phyloP scores from a whole-genome alignment of 1,284 basidiomycete species.

The Trichosporon inkin region DNA sequence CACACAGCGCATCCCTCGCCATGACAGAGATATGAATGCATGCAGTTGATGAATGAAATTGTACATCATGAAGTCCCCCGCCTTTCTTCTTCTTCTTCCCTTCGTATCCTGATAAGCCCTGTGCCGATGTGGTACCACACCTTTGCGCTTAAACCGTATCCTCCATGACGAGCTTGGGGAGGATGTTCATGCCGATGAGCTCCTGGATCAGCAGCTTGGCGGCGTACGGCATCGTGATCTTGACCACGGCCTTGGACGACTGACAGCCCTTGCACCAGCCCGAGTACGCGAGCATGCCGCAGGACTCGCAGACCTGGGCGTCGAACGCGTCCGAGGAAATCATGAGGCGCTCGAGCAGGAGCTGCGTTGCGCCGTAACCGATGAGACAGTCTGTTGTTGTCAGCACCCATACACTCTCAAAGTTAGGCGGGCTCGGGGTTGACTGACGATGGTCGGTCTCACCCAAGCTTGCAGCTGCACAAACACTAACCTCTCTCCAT shows the following conservation, averaged over 20 bases:
- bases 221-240: conserved; percentile 96
- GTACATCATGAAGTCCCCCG: neutral
- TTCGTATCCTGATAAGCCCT: neutral
- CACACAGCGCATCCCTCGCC: neutral
- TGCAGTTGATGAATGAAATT: neutral
- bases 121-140: too few relatives aligned
- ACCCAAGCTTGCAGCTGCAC: too few relatives aligned
- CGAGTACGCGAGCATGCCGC: conserved; percentile 94
- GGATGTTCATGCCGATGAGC: conserved; percentile 93
- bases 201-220: conserved; percentile 97
- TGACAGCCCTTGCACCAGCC: conserved; percentile 92
- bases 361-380: conserved; percentile 92
- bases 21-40: neutral
- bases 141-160: conserved; percentile 43
- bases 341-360: conserved; percentile 94
- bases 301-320: conserved; percentile 90
- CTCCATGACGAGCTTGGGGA: conserved; percentile 77
- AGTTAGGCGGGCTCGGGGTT: too few relatives aligned
- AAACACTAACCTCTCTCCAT: conserved; percentile 97
- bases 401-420: too few relatives aligned
- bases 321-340: conserved; percentile 97
- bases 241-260: conserved; percentile 90
- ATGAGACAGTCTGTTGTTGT: conserved; percentile 78
- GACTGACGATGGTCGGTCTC: too few relatives aligned
- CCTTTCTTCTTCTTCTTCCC: neutral